Evolutionary conservation across 75 land plant species (phyloP).

Genomic region (Sequoiadendron giganteum): DNA sequence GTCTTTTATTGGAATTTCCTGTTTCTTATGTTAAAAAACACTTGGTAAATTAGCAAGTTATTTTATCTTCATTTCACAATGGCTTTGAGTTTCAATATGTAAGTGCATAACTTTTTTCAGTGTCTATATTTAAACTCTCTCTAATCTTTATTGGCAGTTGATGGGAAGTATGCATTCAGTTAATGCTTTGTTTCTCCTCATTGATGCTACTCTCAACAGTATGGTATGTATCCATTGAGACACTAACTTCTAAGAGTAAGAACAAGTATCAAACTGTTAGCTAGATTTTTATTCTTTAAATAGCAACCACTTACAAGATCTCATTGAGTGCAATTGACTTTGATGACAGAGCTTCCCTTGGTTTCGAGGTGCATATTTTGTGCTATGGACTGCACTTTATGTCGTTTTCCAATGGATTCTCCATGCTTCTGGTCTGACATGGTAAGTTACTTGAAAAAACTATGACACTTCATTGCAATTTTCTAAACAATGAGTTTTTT

Average conservation of each 20-base stretch:
- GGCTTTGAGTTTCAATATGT: not conserved
- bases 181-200: constrained; percentile 59
- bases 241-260: not conserved
- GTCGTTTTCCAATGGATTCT: constrained; percentile 78
- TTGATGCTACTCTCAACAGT: constrained; percentile 58
- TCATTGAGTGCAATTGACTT: not conserved
- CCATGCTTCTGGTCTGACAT: constrained; percentile 65
- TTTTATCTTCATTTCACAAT: not conserved
- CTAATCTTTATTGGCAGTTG: constrained; percentile 37
- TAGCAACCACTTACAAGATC: not conserved
- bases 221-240: constrained; percentile 39
- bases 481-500: not conserved
- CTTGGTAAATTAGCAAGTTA: not conserved
- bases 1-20: not conserved
- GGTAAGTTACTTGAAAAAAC: constrained; percentile 31
- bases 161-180: constrained; percentile 76
- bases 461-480: not conserved
- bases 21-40: not conserved
- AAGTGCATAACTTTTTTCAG: not conserved
- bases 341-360: constrained; percentile 52
- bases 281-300: not conserved
- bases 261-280: not conserved
- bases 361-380: constrained; percentile 80
- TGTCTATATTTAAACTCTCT: not conserved
- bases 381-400: constrained; percentile 74